Percentiles rank a stretch among this genome's conserved stretches.
phyloP scores from a whole-genome alignment of 1,139 yeast genomes.

The Diutina rugosa region DNA sequence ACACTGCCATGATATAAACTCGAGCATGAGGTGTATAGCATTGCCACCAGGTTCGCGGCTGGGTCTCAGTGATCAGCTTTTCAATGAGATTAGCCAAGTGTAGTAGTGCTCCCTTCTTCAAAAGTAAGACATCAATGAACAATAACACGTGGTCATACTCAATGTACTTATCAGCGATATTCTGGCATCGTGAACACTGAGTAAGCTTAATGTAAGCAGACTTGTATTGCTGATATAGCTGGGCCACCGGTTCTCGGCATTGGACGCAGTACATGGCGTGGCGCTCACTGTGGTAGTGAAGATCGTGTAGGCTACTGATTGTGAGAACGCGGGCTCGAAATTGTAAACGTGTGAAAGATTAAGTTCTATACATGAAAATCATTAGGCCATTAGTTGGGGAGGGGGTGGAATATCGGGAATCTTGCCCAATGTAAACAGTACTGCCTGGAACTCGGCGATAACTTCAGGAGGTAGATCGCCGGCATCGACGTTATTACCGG shows the following conservation, averaged over 20 bases:
- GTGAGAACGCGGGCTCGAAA: neutral
- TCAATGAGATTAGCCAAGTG: constrained; percentile 73
- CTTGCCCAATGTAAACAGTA: neutral
- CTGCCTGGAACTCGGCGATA: neutral
- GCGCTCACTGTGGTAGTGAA: neutral
- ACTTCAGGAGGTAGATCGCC: neutral
- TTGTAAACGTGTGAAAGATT: neutral
- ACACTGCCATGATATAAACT: constrained; percentile 46
- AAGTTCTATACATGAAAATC: neutral
- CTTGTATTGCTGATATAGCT: constrained; percentile 61
- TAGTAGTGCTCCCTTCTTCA: constrained; percentile 83
- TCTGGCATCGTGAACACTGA: constrained; percentile 59
- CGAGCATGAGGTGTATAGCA: constrained; percentile 25
- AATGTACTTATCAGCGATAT: constrained; percentile 79
- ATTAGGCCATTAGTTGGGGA: neutral
- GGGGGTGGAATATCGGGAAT: neutral
- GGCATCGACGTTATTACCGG: neutral
- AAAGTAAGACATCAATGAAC: constrained; percentile 67
- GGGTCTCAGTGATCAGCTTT: constrained; percentile 7
- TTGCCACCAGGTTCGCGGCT: constrained; percentile 3
- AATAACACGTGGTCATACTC: constrained; percentile 80
- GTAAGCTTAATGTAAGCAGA: constrained; percentile 73
- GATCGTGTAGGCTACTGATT: neutral
- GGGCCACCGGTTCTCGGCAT: constrained; percentile 28
- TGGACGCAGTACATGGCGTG: constrained; percentile 76